phyloP scores from a whole-genome alignment of 768 basidiomycete genomes.

The Paxillus involutus region DNA sequence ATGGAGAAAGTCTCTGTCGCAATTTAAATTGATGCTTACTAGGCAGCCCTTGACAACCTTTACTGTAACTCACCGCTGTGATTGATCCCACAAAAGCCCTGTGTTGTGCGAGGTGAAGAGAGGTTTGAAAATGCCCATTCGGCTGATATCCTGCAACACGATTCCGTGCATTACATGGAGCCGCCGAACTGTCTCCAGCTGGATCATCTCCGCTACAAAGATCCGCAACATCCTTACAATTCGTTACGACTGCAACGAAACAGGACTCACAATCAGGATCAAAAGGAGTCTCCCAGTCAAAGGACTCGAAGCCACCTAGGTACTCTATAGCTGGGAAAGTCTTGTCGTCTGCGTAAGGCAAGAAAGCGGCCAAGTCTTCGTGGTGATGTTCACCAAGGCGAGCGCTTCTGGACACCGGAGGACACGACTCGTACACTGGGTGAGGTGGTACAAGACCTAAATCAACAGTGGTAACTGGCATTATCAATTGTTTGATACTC shows the following conservation, averaged over 20 bases:
- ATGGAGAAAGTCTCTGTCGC: slow-evolving; percentile 33
- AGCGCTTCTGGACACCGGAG: slow-evolving; percentile 39
- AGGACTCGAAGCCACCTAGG: slow-evolving; percentile 22
- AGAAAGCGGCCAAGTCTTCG: slow-evolving; percentile 25
- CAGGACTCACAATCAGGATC: slow-evolving; percentile 50
- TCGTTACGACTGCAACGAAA: neutral
- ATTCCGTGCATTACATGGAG: slow-evolving; percentile 34
- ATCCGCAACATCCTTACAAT: neutral
- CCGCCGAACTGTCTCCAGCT: slow-evolving; percentile 43
- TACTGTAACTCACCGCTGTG: slow-evolving; percentile 38
- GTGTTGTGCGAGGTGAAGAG: slow-evolving; percentile 21
- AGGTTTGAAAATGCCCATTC: slow-evolving; percentile 23
- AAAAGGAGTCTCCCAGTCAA: slow-evolving; percentile 40
- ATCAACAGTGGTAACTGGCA: slow-evolving; percentile 19
- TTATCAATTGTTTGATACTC: neutral
- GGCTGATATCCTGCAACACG: slow-evolving; percentile 37
- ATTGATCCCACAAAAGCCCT: slow-evolving; percentile 43
- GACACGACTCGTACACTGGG: slow-evolving; percentile 45
- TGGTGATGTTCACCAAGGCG: neutral
- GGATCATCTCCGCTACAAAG: slow-evolving; percentile 46
- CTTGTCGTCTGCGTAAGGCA: slow-evolving; percentile 50
- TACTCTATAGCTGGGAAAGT: slow-evolving; percentile 33
- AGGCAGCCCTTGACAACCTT: neutral
- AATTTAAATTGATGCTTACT: neutral
- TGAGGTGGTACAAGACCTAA: slow-evolving; percentile 16